Evolutionary conservation across 129 eudicot species (phyloP), one percentile per base, ranked within the genome.

Genomic region (Lonicera japonica): DNA sequence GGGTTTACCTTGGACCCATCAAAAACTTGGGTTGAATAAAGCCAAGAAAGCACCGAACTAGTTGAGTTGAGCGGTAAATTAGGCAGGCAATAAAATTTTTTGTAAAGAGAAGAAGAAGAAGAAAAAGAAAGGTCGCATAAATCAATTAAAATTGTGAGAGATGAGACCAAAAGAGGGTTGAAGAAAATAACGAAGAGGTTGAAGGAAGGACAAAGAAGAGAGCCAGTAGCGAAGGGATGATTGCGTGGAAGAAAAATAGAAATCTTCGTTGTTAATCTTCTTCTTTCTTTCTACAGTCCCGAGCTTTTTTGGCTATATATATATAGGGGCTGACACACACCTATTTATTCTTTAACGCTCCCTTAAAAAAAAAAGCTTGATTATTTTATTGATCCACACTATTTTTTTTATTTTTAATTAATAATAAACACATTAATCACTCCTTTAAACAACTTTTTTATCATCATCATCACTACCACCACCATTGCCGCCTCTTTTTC

Each of bases 1-100:
- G 8, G 25, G 54, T 54, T 62, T 74, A 79, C 84, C 84, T 55
- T 70, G 50, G 25, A 45, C 73, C 76, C 61, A 62, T 18, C 18
- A 40, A 43, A 23, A 22, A 3, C 3, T 21, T 17, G 16, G 47
- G 54, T 8, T 11, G 2, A 15, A 21, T 22, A 53, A 21, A 53
- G 16, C n/a, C 19, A 13, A 54, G 12, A 20, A 15, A 54, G 21
- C 71, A 56, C 22, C 29, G 2, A 0, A 25, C 11, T 29, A 43
- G 20, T 6, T 56, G 36, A 29, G 36, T 29, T 29, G 36, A 29
- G 36, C 6, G 2, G 36, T 29, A 29, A 29, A 29, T 29, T 29
- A 29, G 36, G 36, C 36, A 29, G 6, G 4, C 2, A 29, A 29
- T 29, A 29, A n/a, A n/a, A 29, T 29, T 29, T n/a, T 29, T 29